These are phyloP conservation scores for Gentiana macrophylla DNA, from an alignment of 257 asterid genomes.

Conservation along the genomic window DNA sequence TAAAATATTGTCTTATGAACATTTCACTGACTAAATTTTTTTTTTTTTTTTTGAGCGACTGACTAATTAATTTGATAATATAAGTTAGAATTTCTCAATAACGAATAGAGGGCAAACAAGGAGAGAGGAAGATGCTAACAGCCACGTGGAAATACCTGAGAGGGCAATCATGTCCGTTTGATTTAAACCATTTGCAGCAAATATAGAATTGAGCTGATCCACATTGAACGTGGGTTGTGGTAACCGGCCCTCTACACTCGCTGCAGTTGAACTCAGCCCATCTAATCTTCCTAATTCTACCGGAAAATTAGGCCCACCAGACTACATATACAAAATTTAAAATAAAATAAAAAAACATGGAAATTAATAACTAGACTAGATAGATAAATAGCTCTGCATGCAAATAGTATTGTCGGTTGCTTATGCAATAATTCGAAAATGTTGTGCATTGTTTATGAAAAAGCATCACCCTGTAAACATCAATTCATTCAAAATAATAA, in stretches of 20 bases:
- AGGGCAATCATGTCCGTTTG: conserved; percentile 86
- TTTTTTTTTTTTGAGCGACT: too few species aligned
- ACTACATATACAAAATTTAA: conserved; percentile 15
- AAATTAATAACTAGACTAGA: too few species aligned
- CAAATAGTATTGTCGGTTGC: too few species aligned
- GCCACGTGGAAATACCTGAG: conserved; percentile 35
- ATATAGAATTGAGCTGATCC: conserved; percentile 55
- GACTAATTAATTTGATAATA: too few species aligned
- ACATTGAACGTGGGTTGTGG: conserved; percentile 62
- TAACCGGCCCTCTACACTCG: conserved; percentile 55
- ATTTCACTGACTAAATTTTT: too few species aligned
- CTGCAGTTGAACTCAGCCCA: conserved; percentile 54
- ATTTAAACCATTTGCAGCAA: conserved; percentile 39
- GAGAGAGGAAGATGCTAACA: too few species aligned
- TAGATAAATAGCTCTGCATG: too few species aligned
- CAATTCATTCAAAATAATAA: too few species aligned
- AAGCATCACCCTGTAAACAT: neutral
- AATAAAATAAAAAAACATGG: too few species aligned
- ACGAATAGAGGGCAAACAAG: neutral
- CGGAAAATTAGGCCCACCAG: conserved; percentile 67
- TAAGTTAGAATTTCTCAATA: too few species aligned
- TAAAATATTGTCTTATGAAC: neutral
- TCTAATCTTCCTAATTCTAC: conserved; percentile 86
- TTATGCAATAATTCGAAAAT: neutral
- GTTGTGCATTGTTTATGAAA: neutral